Conservation (phyloP, 163 green algal genomes). For the Chlamydomonas reinhardtii region DNA sequence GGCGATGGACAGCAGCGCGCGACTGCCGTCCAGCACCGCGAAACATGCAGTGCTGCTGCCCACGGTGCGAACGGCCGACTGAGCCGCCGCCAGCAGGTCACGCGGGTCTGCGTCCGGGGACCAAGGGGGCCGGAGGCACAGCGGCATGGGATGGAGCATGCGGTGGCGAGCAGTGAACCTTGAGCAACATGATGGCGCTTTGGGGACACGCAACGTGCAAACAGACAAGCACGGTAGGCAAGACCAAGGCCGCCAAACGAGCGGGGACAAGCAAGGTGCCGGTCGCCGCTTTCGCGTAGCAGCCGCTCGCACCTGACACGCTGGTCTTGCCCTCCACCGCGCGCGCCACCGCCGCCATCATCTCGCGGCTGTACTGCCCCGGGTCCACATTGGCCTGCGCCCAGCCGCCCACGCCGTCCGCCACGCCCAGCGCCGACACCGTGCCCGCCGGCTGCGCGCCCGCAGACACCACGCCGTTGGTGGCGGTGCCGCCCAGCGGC, state of each 20-base stretch:
- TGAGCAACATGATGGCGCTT: no score
- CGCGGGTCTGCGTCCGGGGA: conserved; percentile 46
- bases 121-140: no score
- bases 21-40: conserved; percentile 40
- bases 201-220: no score
- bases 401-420: conserved; percentile 97
- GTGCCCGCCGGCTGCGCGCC: not conserved
- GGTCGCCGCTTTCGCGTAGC: no score
- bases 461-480: not conserved
- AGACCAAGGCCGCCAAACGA: no score
- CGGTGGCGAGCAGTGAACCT: no score
- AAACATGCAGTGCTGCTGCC: conserved; percentile 76
- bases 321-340: conserved; percentile 19
- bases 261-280: no score
- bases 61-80: conserved; percentile 41
- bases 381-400: conserved; percentile 90
- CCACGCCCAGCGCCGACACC: conserved; percentile 82
- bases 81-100: conserved; percentile 55
- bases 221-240: no score
- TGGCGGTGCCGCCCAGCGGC: conserved; percentile 16
- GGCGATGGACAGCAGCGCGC: conserved; percentile 63
- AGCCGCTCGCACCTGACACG: not conserved
- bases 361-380: conserved; percentile 75
- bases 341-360: conserved; percentile 49
- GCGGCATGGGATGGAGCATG: no score